Evolutionary conservation across 1,284 basidiomycete species (phyloP).

Genomic region (Papiliotrema laurentii): DNA sequence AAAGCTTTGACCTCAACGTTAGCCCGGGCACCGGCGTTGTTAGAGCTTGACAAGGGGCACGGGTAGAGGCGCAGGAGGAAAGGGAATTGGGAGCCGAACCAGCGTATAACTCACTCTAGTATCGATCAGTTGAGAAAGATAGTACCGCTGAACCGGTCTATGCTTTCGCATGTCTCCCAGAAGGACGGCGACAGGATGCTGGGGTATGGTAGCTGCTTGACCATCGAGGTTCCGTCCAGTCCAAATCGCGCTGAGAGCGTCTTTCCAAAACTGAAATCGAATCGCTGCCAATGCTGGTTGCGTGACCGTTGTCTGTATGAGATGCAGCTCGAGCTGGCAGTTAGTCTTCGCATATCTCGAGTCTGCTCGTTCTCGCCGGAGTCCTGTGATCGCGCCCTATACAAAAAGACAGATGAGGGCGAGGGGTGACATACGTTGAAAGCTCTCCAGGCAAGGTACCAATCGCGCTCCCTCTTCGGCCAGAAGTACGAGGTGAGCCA

Average conservation of each 20-base stretch:
- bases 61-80: too few relatives aligned
- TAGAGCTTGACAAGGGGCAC: not conserved
- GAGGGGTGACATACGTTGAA: constrained; percentile 65
- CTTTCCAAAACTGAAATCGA: constrained; percentile 89
- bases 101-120: constrained; percentile 60
- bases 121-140: constrained; percentile 79
- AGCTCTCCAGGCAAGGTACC: constrained; percentile 76
- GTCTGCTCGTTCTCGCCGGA: not conserved
- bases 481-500: constrained; percentile 74
- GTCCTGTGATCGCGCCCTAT: not conserved
- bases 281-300: constrained; percentile 77
- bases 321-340: constrained; percentile 72
- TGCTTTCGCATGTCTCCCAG: constrained; percentile 59
- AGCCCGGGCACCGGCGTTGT: not conserved
- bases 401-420: not conserved
- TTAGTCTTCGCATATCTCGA: not conserved
- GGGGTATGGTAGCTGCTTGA: constrained; percentile 50
- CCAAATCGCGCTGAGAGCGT: constrained; percentile 66
- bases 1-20: constrained; percentile 1
- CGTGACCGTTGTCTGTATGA: constrained; percentile 71
- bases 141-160: constrained; percentile 55
- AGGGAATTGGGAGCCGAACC: too few relatives aligned
- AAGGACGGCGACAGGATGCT: constrained; percentile 76
- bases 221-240: constrained; percentile 6
- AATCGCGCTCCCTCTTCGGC: constrained; percentile 60